Base-by-base conservation (phyloP, 169 alveolate species). In the Cystoisospora suis region DNA sequence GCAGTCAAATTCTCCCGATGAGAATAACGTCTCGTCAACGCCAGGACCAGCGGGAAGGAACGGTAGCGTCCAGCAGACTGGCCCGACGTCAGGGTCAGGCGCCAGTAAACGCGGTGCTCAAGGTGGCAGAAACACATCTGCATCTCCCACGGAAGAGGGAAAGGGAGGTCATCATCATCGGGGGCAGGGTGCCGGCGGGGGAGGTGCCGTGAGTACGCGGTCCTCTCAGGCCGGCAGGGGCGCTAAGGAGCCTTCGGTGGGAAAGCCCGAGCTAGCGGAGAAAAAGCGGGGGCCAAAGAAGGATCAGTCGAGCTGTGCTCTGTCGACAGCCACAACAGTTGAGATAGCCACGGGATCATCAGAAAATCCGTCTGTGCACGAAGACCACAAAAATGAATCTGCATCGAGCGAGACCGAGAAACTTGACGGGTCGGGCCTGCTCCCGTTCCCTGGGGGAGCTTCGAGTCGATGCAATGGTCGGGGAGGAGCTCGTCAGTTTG, bases 71-170 rank as follows among this genome's bases (percentile, higher is more conserved):
- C 77, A 44, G 77, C 77, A 20, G 77, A 65, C 45, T 36, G 23
- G 45, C 36, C 5, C n/a, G 77, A 65, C 77, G 34, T 44, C 45
- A 65, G 40, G 77, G 77, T n/a, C n/a, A n/a, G n/a, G n/a, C n/a
- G n/a, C n/a, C n/a, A n/a, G n/a, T n/a, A n/a, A n/a, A n/a, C n/a
- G n/a, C n/a, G n/a, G n/a, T n/a, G n/a, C n/a, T 53, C 23, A 12
- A 27, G 83, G 83, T 27, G 83, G 83, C 4, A 34, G 83, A 34
- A 72, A 34, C 23, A n/a, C 83, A 53, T 65, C 77, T 65, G 77
- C 77, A 3, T 65, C 77, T 65, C 77, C 77, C 20, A 36, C 45
- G 5, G 77, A 44, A 9, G 77, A n/a, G 6, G n/a, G n/a, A n/a
- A n/a, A n/a, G n/a, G n/a, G n/a, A n/a, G n/a, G n/a, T n/a, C n/a